Evolutionary conservation across 305 asterid species (phyloP).

Genomic region (Rubia tinctorum): DNA sequence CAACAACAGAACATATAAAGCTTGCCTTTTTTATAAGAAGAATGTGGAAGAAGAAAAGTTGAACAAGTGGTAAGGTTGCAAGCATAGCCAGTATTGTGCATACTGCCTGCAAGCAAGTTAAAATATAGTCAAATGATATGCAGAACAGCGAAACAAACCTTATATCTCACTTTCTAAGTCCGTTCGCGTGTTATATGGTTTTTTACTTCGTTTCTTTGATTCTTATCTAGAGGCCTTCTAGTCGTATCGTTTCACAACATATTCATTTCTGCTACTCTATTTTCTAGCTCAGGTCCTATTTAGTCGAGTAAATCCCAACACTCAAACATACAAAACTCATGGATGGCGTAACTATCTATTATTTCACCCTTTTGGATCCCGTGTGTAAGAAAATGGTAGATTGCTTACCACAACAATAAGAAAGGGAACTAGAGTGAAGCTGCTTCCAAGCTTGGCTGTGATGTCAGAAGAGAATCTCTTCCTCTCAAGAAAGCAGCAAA

Average conservation of each 20-base stretch:
- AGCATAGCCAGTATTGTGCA: constrained; percentile 98
- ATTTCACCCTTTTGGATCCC: no score
- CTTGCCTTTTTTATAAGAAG: constrained; percentile 92
- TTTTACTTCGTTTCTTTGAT: neutral
- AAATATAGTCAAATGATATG: neutral
- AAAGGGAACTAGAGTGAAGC: constrained; percentile 86
- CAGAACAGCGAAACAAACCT: neutral
- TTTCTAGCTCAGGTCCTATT: neutral
- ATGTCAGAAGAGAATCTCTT: constrained; percentile 64
- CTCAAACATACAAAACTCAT: neutral
- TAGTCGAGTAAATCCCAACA: neutral
- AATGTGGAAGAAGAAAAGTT: constrained; percentile 98
- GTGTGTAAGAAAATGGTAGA: constrained; percentile 3
- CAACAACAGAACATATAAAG: neutral
- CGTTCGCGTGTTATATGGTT: no score
- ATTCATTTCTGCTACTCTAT: neutral
- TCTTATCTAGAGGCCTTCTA: neutral
- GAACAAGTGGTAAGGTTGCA: constrained; percentile 92
- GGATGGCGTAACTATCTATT: no score
- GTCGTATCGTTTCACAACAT: neutral
- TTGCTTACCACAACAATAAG: constrained; percentile 88
- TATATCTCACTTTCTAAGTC: no score
- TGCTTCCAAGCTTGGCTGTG: constrained; percentile 91
- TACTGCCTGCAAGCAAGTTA: constrained; percentile 54
- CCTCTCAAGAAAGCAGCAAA: constrained; percentile 82